A percentile compares a stretch with the other conserved stretches of the same genome.
These are phyloP conservation scores for Eucalyptus caleyi DNA, from an alignment of 345 rosid genomes.

Conservation along the genomic window DNA sequence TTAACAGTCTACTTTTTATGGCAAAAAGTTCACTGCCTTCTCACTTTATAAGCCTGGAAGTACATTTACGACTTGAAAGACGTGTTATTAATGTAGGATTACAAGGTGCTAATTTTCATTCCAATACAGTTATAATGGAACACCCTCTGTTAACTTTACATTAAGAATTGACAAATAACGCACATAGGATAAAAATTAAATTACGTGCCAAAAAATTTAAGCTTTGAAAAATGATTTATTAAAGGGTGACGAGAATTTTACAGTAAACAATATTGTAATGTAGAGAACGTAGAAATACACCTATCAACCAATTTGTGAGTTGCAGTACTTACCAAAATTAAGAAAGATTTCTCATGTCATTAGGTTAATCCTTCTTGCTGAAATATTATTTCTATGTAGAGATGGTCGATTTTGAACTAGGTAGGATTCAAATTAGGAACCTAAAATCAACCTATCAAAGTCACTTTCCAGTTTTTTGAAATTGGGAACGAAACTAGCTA, in stretches of 20 bases:
- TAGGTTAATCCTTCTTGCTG: background rate
- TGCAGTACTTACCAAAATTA: background rate
- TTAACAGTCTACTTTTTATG: background rate
- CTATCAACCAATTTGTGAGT: background rate
- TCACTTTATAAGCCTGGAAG: background rate
- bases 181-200: background rate
- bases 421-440: background rate
- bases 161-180: background rate
- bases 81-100: background rate
- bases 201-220: background rate
- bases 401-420: background rate
- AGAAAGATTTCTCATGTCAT: background rate
- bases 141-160: background rate
- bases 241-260: background rate
- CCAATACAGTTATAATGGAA: background rate
- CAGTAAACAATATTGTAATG: background rate
- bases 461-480: too few species aligned
- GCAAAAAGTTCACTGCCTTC: background rate
- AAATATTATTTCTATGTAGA: background rate
- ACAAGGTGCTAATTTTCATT: background rate
- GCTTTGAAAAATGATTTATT: background rate
- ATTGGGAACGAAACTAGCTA: background rate
- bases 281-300: background rate
- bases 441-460: background rate
- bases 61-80: background rate